These are phyloP conservation scores for Ministeria vibrans DNA, from an alignment of 78 protist genomes.

Conservation along the genomic window DNA sequence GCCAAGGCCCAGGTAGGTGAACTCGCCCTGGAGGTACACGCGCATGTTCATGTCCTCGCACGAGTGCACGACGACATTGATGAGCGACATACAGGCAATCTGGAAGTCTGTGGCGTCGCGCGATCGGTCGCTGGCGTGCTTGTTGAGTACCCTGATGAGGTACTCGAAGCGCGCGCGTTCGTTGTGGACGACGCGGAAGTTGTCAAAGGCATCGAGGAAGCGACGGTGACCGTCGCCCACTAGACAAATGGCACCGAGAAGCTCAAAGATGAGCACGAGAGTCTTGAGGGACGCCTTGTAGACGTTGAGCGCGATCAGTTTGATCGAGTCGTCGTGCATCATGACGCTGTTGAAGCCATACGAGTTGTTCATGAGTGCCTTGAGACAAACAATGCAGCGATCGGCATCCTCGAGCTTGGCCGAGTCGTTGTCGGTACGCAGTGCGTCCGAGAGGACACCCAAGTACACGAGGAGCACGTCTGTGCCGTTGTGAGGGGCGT, in stretches of 20 bases:
- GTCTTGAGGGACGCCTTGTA: background rate
- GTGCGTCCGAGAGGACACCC: background rate
- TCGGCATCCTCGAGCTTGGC: background rate
- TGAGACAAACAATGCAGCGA: background rate
- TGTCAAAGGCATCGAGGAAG: background rate
- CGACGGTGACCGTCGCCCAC: background rate
- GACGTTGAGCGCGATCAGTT: background rate
- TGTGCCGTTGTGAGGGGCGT: background rate
- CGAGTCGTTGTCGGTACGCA: background rate
- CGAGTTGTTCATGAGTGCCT: background rate
- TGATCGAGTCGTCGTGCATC: background rate
- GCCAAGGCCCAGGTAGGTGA: background rate
- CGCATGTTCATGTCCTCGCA: background rate
- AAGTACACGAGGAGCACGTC: background rate
- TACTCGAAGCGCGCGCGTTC: background rate
- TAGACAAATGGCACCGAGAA: background rate
- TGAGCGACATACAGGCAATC: background rate
- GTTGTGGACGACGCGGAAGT: background rate
- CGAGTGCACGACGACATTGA: slow-evolving; percentile 1
- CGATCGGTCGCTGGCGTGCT: background rate
- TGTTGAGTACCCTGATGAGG: background rate
- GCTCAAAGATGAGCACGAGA: background rate
- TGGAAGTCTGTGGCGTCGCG: background rate
- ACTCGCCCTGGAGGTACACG: background rate
- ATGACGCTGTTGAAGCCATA: background rate